Evolutionary conservation across 495 filamentous ascomycete genomes (phyloP).

Genomic region (Wilcoxina mikolae): DNA sequence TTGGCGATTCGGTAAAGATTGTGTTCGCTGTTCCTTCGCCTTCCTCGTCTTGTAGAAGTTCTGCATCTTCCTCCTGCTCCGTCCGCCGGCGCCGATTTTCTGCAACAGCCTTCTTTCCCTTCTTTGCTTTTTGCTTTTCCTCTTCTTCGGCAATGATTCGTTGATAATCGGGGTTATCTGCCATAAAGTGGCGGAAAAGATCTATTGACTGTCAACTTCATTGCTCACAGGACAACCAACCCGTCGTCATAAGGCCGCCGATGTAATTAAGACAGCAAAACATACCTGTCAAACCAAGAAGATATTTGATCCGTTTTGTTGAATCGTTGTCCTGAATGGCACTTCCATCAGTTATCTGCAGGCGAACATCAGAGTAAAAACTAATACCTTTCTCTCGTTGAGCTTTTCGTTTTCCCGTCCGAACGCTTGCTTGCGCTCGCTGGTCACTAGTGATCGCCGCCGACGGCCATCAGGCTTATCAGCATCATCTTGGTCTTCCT

Average conservation of each 20-base stretch:
- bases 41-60: constrained; percentile 82
- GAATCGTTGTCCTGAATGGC: constrained; percentile 76
- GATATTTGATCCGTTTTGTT: constrained; percentile 85
- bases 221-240: not conserved
- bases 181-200: constrained; percentile 97
- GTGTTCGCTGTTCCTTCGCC: constrained; percentile 71
- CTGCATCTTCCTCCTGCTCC: constrained; percentile 95
- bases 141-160: constrained; percentile 82
- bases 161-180: constrained; percentile 82
- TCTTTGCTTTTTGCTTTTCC: constrained; percentile 54
- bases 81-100: constrained; percentile 67
- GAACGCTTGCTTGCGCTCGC: constrained; percentile 75
- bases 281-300: constrained; percentile 64
- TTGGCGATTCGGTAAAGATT: constrained; percentile 82
- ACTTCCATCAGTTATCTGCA: constrained; percentile 4
- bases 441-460: constrained; percentile 66
- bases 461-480: constrained; percentile 58
- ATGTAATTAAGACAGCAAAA: too few species aligned
- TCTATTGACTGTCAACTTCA: constrained; percentile 33
- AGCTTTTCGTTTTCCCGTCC: constrained; percentile 86
- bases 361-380: not conserved
- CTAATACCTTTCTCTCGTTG: constrained; percentile 72
- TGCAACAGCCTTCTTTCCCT: constrained; percentile 64
- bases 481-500: constrained; percentile 21
- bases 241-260: not conserved